Evolutionary conservation across 2,329 filamentous ascomycete species (phyloP).

Genomic region (Pestalotiopsis sp.): DNA sequence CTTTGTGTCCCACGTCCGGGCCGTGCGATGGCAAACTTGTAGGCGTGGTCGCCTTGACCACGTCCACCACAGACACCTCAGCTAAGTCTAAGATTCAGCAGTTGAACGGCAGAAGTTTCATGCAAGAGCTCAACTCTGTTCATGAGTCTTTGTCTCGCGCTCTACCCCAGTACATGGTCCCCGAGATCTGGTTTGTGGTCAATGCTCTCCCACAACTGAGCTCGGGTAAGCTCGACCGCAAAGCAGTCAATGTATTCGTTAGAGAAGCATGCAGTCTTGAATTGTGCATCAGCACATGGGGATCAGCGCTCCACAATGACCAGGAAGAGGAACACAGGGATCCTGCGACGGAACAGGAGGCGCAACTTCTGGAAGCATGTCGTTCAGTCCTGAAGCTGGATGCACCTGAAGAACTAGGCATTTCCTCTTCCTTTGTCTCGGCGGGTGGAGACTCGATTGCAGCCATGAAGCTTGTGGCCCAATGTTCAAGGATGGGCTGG

Average conservation of each 20-base stretch:
- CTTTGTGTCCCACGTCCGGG: neutral
- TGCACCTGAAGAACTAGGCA: neutral
- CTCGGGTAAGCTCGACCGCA: neutral
- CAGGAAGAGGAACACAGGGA: neutral
- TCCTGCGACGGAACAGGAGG: neutral
- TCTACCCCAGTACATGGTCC: conserved; percentile 3
- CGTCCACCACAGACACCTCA: neutral
- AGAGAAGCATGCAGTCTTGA: neutral
- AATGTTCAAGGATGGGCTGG: neutral
- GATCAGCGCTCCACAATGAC: neutral
- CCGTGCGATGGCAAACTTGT: neutral
- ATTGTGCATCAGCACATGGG: neutral
- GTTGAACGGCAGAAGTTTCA: too few species aligned
- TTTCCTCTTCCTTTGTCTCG: neutral
- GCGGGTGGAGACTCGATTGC: conserved; percentile 4
- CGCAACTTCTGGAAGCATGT: neutral
- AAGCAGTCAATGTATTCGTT: neutral
- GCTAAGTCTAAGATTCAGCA: neutral
- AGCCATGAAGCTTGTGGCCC: neutral
- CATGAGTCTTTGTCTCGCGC: neutral
- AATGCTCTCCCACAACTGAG: neutral
- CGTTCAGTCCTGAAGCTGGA: neutral
- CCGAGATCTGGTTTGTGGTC: neutral
- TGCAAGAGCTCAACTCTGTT: too few species aligned
- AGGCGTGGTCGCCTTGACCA: neutral